Percentiles rank a stretch among this genome's conserved stretches.
Evolutionary conservation across 352 stramenopile genomes (phyloP).

Genomic region (Pythium folliculosum): DNA sequence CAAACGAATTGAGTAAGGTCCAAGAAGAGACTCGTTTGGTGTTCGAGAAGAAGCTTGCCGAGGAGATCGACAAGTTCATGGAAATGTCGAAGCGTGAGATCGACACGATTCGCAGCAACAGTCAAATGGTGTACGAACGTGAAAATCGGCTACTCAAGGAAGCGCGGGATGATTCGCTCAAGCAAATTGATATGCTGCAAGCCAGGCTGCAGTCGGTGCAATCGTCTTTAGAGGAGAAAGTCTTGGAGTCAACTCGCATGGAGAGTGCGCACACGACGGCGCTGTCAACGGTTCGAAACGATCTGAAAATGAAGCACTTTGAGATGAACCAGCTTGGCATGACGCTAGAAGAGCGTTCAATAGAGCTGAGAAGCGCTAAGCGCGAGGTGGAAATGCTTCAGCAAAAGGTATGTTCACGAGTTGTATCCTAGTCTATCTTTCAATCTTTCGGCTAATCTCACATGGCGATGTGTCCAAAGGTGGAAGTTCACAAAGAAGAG

Average conservation of each 20-base stretch:
- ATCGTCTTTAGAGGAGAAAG: constrained; percentile 55
- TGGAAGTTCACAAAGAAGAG: constrained; percentile 69
- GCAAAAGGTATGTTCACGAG: constrained; percentile 48
- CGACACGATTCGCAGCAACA: constrained; percentile 62
- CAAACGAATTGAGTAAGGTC: constrained; percentile 40
- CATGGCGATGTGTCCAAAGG: constrained; percentile 20
- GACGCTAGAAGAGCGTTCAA: constrained; percentile 57
- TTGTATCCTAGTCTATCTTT: neutral
- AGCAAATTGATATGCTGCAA: constrained; percentile 61
- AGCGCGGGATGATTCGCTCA: constrained; percentile 56
- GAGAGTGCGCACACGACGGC: constrained; percentile 56
- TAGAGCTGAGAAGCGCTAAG: constrained; percentile 33
- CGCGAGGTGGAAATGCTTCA: constrained; percentile 70
- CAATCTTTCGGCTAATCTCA: neutral
- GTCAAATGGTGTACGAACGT: constrained; percentile 67
- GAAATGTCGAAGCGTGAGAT: constrained; percentile 69
- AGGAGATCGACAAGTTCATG: constrained; percentile 71
- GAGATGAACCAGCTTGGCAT: constrained; percentile 72
- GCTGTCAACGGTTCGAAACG: constrained; percentile 49
- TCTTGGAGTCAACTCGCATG: constrained; percentile 51
- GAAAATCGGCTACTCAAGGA: constrained; percentile 76
- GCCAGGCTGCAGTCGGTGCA: constrained; percentile 48
- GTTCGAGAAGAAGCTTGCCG: constrained; percentile 71
- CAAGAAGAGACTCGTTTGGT: constrained; percentile 61
- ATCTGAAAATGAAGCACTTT: constrained; percentile 84